Evolutionary conservation across 1,284 basidiomycete species (phyloP).

Genomic region (Takashimella tepidaria): DNA sequence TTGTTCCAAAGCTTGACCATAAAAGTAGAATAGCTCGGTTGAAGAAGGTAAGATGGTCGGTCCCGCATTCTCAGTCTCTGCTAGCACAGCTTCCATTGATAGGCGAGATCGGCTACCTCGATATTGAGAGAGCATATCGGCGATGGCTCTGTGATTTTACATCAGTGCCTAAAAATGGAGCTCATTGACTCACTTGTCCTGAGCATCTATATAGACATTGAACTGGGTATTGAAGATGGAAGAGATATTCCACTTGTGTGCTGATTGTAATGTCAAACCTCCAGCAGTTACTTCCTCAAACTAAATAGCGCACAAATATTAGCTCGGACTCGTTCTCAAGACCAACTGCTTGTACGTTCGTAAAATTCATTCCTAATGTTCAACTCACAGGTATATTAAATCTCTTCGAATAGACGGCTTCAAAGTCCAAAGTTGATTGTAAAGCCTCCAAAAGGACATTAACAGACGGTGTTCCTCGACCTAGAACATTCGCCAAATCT

Average conservation of each 20-base stretch:
- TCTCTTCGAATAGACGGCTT: slow-evolving; percentile 68
- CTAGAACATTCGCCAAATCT: slow-evolving; percentile 50
- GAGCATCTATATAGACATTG: slow-evolving; percentile 88
- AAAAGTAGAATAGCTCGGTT: slow-evolving; percentile 96
- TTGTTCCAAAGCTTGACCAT: slow-evolving; percentile 89
- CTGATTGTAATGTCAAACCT: slow-evolving; percentile 15
- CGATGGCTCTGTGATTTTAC: slow-evolving; percentile 38
- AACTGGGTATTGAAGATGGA: slow-evolving; percentile 88
- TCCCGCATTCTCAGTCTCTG: slow-evolving; percentile 53
- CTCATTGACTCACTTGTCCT: slow-evolving; percentile 62
- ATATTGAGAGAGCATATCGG: slow-evolving; percentile 61
- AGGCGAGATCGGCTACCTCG: slow-evolving; percentile 61
- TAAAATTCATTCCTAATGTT: neutral
- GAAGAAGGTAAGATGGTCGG: slow-evolving; percentile 81
- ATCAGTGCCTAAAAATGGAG: neutral
- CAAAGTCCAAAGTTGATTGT: slow-evolving; percentile 80
- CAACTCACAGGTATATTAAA: slow-evolving; percentile 66
- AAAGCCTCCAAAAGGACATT: slow-evolving; percentile 74
- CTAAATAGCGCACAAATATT: slow-evolving; percentile 23
- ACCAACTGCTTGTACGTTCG: slow-evolving; percentile 2
- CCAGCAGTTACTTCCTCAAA: slow-evolving; percentile 46
- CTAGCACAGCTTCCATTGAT: slow-evolving; percentile 60
- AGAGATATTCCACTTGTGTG: slow-evolving; percentile 60
- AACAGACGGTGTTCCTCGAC: slow-evolving; percentile 58
- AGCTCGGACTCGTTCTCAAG: too few relatives aligned